Evolutionary conservation across 176 grass and related monocot genomes (phyloP).

Genomic region (Avena insularis): DNA sequence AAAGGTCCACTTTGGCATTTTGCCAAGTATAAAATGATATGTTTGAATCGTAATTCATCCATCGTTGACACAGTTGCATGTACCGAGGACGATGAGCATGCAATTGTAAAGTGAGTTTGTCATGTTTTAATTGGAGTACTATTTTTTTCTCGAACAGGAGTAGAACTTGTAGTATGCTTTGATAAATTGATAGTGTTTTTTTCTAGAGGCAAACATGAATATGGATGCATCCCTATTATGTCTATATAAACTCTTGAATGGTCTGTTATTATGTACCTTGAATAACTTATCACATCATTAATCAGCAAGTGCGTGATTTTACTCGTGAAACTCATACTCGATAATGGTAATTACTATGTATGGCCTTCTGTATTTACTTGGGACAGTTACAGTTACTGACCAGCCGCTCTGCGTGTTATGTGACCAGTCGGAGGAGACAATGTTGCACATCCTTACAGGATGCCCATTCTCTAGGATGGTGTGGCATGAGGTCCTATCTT

Average conservation of each 20-base stretch:
- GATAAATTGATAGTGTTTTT: not conserved
- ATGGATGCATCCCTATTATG: slow-evolving; percentile 30
- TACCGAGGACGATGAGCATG: not conserved
- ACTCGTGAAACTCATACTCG: not conserved
- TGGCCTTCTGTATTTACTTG: slow-evolving; percentile 1
- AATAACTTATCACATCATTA: slow-evolving; percentile 13
- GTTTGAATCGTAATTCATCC: not conserved
- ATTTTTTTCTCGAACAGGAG: not conserved
- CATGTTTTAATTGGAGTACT: slow-evolving; percentile 11
- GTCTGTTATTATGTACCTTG: not conserved
- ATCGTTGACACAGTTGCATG: slow-evolving; percentile 4
- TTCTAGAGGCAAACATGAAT: slow-evolving; percentile 24
- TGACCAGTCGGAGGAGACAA: no score
- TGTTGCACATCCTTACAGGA: no score
- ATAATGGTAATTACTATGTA: slow-evolving; percentile 26
- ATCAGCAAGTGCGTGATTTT: slow-evolving; percentile 18
- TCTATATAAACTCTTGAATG: slow-evolving; percentile 37
- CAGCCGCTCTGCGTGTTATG: not conserved
- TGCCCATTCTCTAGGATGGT: no score
- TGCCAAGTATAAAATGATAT: not conserved
- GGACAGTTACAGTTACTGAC: slow-evolving; percentile 28
- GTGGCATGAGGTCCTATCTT: no score
- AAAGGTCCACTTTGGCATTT: not conserved
- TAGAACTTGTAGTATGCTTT: slow-evolving; percentile 8
- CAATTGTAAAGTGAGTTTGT: not conserved